phyloP scores from a whole-genome alignment of 2,329 filamentous ascomycete species.

The Penicillium sp. region DNA sequence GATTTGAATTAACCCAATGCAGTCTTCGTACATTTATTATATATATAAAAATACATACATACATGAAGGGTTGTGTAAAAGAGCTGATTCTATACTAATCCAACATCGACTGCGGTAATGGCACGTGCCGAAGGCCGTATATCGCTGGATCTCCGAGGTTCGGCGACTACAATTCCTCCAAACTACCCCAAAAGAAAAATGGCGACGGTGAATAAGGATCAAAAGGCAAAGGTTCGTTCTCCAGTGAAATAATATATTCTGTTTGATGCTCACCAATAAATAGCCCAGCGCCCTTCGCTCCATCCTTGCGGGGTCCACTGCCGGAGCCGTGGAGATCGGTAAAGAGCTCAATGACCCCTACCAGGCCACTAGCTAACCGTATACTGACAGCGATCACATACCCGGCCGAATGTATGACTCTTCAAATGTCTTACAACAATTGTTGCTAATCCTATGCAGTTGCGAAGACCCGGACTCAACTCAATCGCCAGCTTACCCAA shows the following conservation, averaged over 20 bases:
- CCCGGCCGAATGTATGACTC: slow-evolving; percentile 77
- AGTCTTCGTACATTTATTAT: not conserved
- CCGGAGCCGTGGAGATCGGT: slow-evolving; percentile 93
- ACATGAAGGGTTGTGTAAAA: not conserved
- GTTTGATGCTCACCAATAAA: slow-evolving; percentile 38
- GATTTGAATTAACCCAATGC: not conserved
- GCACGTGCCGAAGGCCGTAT: slow-evolving; percentile 23
- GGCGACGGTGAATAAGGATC: slow-evolving; percentile 38
- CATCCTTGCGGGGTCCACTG: slow-evolving; percentile 87
- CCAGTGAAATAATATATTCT: not conserved
- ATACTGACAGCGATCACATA: slow-evolving; percentile 72
- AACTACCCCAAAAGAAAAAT: slow-evolving; percentile 28
- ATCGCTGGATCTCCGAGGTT: slow-evolving; percentile 18
- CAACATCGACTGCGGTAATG: slow-evolving; percentile 11
- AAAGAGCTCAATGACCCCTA: slow-evolving; percentile 31
- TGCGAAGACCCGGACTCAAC: slow-evolving; percentile 90
- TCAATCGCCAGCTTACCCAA: slow-evolving; percentile 79
- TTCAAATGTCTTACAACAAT: not conserved
- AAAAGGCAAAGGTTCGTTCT: slow-evolving; percentile 38
- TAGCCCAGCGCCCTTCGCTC: slow-evolving; percentile 81
- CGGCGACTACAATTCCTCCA: slow-evolving; percentile 9
- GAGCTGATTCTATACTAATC: not conserved
- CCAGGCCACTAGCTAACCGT: slow-evolving; percentile 25
- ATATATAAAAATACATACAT: not conserved
- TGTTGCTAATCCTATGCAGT: slow-evolving; percentile 51